Evolutionary conservation across 306 rosid species (phyloP).

Genomic region (Datisca glomerata): DNA sequence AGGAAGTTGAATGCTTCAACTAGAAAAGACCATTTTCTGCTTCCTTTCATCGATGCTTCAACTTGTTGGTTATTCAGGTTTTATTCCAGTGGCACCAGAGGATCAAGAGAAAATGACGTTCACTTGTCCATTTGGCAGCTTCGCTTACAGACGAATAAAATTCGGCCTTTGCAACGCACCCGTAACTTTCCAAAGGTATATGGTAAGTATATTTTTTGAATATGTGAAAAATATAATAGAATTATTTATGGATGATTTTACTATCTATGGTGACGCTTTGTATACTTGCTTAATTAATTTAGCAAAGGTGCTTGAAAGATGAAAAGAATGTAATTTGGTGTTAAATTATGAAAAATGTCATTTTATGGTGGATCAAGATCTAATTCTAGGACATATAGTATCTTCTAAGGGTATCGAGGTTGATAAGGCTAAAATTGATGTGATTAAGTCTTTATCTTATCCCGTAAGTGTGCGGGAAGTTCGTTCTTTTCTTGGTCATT

Average conservation of each 20-base stretch:
- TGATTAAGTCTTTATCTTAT: neutral
- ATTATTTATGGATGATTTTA: neutral
- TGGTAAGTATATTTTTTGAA: neutral
- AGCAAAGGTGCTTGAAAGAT: neutral
- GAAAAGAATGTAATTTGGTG: neutral
- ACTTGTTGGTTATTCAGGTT: neutral
- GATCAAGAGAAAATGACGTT: neutral
- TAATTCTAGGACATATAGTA: neutral
- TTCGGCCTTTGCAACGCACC: neutral
- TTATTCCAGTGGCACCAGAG: neutral
- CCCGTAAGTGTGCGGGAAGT: neutral
- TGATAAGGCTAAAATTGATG: neutral
- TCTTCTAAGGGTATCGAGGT: neutral
- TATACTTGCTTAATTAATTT: neutral
- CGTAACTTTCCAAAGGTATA: neutral
- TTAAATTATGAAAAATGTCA: neutral
- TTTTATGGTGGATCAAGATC: neutral
- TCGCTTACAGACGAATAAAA: neutral
- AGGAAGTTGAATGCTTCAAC: neutral
- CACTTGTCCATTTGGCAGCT: neutral
- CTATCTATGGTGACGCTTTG: neutral
- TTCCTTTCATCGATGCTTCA: neutral
- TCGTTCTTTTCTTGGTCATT: neutral
- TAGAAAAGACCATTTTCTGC: neutral
- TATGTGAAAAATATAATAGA: neutral